A percentile compares a stretch with the other conserved stretches of the same genome.
Conservation (phyloP, 176 grass and related monocot genomes). For the Thinopyrum elongatum region DNA sequence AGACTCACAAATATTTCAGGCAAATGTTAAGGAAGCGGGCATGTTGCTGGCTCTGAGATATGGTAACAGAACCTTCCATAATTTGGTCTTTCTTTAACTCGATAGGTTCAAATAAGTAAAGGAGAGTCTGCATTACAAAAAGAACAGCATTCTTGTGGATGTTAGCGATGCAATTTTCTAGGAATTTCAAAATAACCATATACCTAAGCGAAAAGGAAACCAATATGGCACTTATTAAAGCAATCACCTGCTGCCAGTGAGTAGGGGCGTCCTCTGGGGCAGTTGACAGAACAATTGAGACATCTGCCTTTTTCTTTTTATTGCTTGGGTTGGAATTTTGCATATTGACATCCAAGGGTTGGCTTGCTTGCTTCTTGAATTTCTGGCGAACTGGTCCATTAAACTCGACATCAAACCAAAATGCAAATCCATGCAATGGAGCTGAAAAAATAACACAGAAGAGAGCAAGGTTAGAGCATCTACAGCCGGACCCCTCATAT, state of each 20-base stretch:
- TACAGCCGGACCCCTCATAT: no score
- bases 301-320: slow-evolving; percentile 70
- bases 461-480: slow-evolving; percentile 6
- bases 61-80: slow-evolving; percentile 91
- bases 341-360: slow-evolving; percentile 30
- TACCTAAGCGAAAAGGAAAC: neutral
- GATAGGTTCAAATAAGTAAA: slow-evolving; percentile 91
- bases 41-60: slow-evolving; percentile 82
- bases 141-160: neutral
- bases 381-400: slow-evolving; percentile 62
- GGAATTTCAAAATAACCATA: slow-evolving; percentile 9
- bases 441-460: slow-evolving; percentile 46
- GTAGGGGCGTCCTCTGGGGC: slow-evolving; percentile 92
- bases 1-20: slow-evolving; percentile 81
- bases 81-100: slow-evolving; percentile 86
- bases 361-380: slow-evolving; percentile 48
- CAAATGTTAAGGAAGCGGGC: slow-evolving; percentile 82
- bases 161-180: neutral
- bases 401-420: slow-evolving; percentile 99
- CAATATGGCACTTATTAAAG: neutral
- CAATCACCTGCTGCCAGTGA: slow-evolving; percentile 93
- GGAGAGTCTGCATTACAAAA: slow-evolving; percentile 55
- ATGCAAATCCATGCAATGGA: slow-evolving; percentile 96
- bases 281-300: slow-evolving; percentile 79
- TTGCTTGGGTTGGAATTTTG: slow-evolving; percentile 41